Conservation (phyloP, 75 land plant genomes). For the Selaginella moellendorffii region DNA sequence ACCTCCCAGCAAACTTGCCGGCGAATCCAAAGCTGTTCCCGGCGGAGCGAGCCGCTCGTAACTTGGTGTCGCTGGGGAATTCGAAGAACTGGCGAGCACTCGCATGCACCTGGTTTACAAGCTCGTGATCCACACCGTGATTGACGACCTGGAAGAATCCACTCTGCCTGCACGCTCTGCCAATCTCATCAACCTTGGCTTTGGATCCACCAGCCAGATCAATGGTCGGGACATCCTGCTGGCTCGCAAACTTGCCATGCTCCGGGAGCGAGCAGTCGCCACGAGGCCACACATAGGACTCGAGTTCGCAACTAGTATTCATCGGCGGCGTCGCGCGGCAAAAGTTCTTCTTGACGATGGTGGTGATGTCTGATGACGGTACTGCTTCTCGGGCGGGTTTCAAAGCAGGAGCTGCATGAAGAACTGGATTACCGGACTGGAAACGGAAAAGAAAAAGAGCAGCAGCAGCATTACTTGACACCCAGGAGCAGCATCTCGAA, state of each 20-base stretch:
- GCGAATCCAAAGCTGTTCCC: conserved; percentile 53
- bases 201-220: conserved; percentile 32
- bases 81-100: conserved; percentile 37
- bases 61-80: conserved; percentile 28
- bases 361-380: too few relatives aligned
- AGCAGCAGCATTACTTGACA: too few relatives aligned
- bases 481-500: background rate
- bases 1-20: conserved; percentile 28
- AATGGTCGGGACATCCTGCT: conserved; percentile 30
- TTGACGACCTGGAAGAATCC: conserved; percentile 66
- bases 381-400: too few relatives aligned
- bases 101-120: conserved; percentile 26
- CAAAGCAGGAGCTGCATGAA: too few relatives aligned
- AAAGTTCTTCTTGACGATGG: too few relatives aligned
- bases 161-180: conserved; percentile 36
- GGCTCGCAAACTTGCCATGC: background rate
- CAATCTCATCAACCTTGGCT: background rate
- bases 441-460: too few relatives aligned
- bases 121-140: conserved; percentile 43
- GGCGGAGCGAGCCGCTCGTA: conserved; percentile 22
- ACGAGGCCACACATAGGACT: too few relatives aligned
- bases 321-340: too few relatives aligned
- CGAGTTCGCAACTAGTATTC: too few relatives aligned
- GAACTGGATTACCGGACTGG: too few relatives aligned
- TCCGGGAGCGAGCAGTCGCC: background rate